A percentile compares a stretch with the other conserved stretches of the same genome.
Evolutionary conservation across 176 grass and related monocot species (phyloP).

Genomic region (barley (Hordeum vulgare)): MorexV3_pseudomolecules_assembly NC_058520.1:163929426-163929925

Average conservation of each 20-base stretch:
- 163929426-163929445: neutral
- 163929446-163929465: neutral
- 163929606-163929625: slow-evolving; percentile 98
- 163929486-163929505: slow-evolving; percentile 92
- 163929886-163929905: slow-evolving; percentile 12
- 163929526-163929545: slow-evolving; percentile 86
- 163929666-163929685: neutral
- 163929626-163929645: slow-evolving; percentile 86
- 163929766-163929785: neutral
- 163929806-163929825: slow-evolving; percentile 14
- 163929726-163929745: slow-evolving; percentile 1
- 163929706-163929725: neutral
- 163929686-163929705: neutral
- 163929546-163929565: slow-evolving; percentile 98
- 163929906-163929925: neutral
- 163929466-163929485: slow-evolving; percentile 1
- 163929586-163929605: slow-evolving; percentile 97
- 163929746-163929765: neutral
- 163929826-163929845: neutral
- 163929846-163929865: neutral
- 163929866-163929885: neutral
- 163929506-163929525: slow-evolving; percentile 93
- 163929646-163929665: slow-evolving; percentile 82
- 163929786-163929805: neutral
- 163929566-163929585: slow-evolving; percentile 97